Percentiles rank a stretch among this genome's conserved stretches.
phyloP scores from a whole-genome alignment of 768 basidiomycete species.

The Lentinula guzmanii region DNA sequence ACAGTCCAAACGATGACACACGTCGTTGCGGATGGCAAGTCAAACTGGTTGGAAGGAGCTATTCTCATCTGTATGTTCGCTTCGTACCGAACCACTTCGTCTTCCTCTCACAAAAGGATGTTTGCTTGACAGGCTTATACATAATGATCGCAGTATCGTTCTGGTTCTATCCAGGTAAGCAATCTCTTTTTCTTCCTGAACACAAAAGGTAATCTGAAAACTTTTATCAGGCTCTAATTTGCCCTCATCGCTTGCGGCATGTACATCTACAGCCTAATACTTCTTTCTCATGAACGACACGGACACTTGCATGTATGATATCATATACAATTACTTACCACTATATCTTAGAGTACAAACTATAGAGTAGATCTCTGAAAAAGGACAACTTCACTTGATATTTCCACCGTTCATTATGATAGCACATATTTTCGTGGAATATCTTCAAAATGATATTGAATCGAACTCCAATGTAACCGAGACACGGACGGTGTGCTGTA shows the following conservation, averaged over 20 bases:
- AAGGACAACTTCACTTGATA: background rate
- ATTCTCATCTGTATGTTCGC: slow-evolving; percentile 67
- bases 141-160: slow-evolving; percentile 68
- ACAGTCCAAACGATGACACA: slow-evolving; percentile 80
- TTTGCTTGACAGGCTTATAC: slow-evolving; percentile 45
- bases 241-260: slow-evolving; percentile 1
- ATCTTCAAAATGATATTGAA: too few species aligned
- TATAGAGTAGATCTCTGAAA: background rate
- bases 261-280: background rate
- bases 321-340: background rate
- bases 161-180: slow-evolving; percentile 58
- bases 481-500: too few species aligned
- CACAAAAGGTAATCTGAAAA: background rate
- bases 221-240: background rate
- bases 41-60: slow-evolving; percentile 88
- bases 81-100: slow-evolving; percentile 7
- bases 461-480: too few species aligned
- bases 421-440: background rate
- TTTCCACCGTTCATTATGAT: background rate
- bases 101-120: background rate
- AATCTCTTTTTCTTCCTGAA: background rate
- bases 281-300: background rate
- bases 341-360: background rate
- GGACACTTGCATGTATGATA: background rate
- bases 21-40: slow-evolving; percentile 79